Conservation (phyloP, 352 stramenopile genomes). For the Thalassiosira mediterranea region DNA sequence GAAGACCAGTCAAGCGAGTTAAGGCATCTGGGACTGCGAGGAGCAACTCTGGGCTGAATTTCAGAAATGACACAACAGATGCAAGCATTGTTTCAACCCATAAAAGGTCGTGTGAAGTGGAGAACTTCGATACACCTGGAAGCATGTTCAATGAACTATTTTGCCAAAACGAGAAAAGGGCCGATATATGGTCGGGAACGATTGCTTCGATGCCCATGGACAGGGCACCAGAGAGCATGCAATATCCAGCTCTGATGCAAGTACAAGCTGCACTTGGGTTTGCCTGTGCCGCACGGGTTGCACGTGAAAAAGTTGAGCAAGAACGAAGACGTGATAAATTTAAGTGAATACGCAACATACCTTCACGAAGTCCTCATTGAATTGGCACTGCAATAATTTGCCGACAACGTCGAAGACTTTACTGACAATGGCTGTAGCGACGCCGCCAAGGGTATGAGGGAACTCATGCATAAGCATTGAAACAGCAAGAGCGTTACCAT, state of each 20-base stretch:
- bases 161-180: constrained; percentile 77
- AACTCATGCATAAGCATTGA: constrained; percentile 78
- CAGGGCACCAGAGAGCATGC: constrained; percentile 70
- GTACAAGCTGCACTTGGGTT: constrained; percentile 72
- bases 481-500: constrained; percentile 76
- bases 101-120: constrained; percentile 72
- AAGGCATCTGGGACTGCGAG: constrained; percentile 81
- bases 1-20: constrained; percentile 65
- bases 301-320: constrained; percentile 3
- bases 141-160: constrained; percentile 60
- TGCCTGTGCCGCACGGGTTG: constrained; percentile 17
- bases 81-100: constrained; percentile 75
- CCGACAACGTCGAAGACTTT: constrained; percentile 65
- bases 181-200: constrained; percentile 53
- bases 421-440: constrained; percentile 66
- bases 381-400: constrained; percentile 72
- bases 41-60: constrained; percentile 75
- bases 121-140: constrained; percentile 63
- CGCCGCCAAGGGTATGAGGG: constrained; percentile 67
- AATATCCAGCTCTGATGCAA: constrained; percentile 77
- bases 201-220: constrained; percentile 71
- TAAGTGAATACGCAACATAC: constrained; percentile 19
- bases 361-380: constrained; percentile 67
- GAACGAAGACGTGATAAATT: neutral
- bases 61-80: constrained; percentile 78